These are phyloP conservation scores for Entomortierella parvispora DNA, from an alignment of 192 early-diverging fungal genomes.

Conservation along the genomic window DNA sequence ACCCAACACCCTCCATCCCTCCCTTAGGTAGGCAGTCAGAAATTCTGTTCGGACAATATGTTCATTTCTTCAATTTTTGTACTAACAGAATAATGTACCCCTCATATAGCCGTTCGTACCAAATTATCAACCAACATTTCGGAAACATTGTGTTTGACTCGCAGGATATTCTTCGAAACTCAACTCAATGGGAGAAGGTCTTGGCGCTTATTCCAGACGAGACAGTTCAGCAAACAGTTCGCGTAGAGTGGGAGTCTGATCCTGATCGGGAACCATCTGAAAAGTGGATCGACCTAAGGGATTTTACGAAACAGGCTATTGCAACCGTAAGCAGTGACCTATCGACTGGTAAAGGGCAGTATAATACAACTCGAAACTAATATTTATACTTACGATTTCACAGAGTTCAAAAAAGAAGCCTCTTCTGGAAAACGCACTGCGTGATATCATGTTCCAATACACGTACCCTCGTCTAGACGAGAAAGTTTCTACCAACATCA, in stretches of 20 bases:
- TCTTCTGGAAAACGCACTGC: slow-evolving; percentile 51
- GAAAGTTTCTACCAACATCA: slow-evolving; percentile 89
- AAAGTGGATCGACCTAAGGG: slow-evolving; percentile 60
- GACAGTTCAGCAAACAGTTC: slow-evolving; percentile 48
- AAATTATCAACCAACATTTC: slow-evolving; percentile 81
- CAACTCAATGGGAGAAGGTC: slow-evolving; percentile 79
- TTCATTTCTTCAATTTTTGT: background rate
- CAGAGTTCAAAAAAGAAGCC: slow-evolving; percentile 52
- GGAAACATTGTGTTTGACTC: slow-evolving; percentile 71
- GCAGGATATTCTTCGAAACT: slow-evolving; percentile 74
- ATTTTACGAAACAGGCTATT: slow-evolving; percentile 21
- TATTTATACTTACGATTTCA: background rate
- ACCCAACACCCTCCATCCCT: slow-evolving; percentile 74
- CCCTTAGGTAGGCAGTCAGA: slow-evolving; percentile 70
- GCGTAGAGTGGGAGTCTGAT: slow-evolving; percentile 53
- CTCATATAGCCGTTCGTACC: slow-evolving; percentile 63
- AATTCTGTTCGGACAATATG: background rate
- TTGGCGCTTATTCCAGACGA: slow-evolving; percentile 83
- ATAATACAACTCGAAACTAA: background rate
- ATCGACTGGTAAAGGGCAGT: too few species aligned
- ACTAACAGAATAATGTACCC: background rate
- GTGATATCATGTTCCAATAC: slow-evolving; percentile 91
- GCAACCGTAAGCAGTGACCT: slow-evolving; percentile 16
- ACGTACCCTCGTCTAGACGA: slow-evolving; percentile 94
- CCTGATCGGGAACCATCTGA: slow-evolving; percentile 28